Evolutionary conservation across 306 rosid species (phyloP).

Genomic region (Cicer chorassanicum): DNA sequence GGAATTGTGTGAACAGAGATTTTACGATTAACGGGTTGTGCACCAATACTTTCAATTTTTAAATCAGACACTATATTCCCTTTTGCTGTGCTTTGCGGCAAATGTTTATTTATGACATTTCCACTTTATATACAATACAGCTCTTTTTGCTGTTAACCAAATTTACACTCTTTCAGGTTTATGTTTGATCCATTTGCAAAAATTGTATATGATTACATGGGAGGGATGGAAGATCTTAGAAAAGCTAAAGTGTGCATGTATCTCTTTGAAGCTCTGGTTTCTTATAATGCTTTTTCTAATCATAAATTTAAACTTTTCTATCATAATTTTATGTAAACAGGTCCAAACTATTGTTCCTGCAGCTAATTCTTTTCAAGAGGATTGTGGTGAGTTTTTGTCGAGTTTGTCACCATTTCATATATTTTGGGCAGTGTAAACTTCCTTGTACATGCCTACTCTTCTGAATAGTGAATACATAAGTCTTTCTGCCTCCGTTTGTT

Average conservation of each 20-base stretch:
- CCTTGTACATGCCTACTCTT: constrained; percentile 7
- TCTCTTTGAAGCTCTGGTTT: constrained; percentile 51
- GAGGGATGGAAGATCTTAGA: constrained; percentile 79
- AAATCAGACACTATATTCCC: not conserved
- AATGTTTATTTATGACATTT: constrained; percentile 31
- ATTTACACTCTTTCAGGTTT: constrained; percentile 62
- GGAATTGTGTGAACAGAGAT: constrained; percentile 80
- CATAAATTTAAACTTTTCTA: constrained; percentile 43
- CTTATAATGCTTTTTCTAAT: constrained; percentile 40
- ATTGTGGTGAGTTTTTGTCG: constrained; percentile 69
- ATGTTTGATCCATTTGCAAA: constrained; percentile 79
- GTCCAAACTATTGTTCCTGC: constrained; percentile 82
- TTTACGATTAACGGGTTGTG: constrained; percentile 90
- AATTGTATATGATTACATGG: constrained; percentile 78
- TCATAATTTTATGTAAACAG: constrained; percentile 59
- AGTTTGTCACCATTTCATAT: constrained; percentile 21
- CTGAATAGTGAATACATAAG: constrained; percentile 6
- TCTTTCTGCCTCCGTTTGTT: constrained; percentile 36
- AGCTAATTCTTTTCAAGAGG: constrained; percentile 76
- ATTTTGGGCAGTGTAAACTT: not conserved
- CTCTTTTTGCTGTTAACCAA: constrained; percentile 33
- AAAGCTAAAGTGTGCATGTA: constrained; percentile 70
- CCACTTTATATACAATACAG: constrained; percentile 29
- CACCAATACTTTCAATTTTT: constrained; percentile 47
- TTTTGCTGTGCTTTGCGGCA: constrained; percentile 15